Evolutionary conservation across 805 yeast species (phyloP).

Genomic region (Myxozyma mucilagina): DNA sequence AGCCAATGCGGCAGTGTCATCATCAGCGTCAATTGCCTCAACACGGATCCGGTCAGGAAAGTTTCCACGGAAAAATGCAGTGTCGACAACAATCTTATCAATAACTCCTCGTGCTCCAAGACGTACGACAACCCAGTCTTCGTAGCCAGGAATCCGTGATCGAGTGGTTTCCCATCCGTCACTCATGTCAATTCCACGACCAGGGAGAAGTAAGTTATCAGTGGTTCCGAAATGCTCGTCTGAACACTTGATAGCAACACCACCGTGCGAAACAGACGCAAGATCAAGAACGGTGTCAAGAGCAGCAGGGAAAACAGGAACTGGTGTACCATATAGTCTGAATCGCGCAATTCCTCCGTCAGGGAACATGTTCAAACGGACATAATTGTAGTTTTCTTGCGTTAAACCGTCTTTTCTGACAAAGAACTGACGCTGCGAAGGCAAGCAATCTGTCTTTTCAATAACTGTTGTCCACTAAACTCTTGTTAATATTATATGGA

Average conservation of each 20-base stretch:
- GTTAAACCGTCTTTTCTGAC: slow-evolving; percentile 58
- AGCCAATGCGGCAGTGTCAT: slow-evolving; percentile 43
- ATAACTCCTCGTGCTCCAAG: slow-evolving; percentile 67
- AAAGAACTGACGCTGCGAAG: slow-evolving; percentile 83
- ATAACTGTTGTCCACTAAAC: slow-evolving; percentile 71
- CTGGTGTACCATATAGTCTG: slow-evolving; percentile 80
- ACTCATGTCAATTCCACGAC: slow-evolving; percentile 93
- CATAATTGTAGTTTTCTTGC: slow-evolving; percentile 67
- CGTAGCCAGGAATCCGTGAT: slow-evolving; percentile 78
- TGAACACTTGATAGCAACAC: slow-evolving; percentile 76
- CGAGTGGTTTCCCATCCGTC: slow-evolving; percentile 99
- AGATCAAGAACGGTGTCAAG: slow-evolving; percentile 56
- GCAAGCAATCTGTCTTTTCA: slow-evolving; percentile 78
- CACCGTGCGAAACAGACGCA: slow-evolving; percentile 84
- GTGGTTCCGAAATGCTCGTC: slow-evolving; percentile 96
- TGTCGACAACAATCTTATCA: slow-evolving; percentile 69
- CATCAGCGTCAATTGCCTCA: slow-evolving; percentile 55
- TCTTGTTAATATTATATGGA: background rate
- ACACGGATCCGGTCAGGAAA: slow-evolving; percentile 79
- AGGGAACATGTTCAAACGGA: slow-evolving; percentile 87
- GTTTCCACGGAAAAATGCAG: slow-evolving; percentile 93
- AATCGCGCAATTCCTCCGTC: slow-evolving; percentile 98
- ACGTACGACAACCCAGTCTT: slow-evolving; percentile 86
- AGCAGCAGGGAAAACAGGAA: slow-evolving; percentile 64
- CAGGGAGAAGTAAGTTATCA: slow-evolving; percentile 85